phyloP scores from a whole-genome alignment of 164 flowering plant species.

The Cinnamomum chago region DNA sequence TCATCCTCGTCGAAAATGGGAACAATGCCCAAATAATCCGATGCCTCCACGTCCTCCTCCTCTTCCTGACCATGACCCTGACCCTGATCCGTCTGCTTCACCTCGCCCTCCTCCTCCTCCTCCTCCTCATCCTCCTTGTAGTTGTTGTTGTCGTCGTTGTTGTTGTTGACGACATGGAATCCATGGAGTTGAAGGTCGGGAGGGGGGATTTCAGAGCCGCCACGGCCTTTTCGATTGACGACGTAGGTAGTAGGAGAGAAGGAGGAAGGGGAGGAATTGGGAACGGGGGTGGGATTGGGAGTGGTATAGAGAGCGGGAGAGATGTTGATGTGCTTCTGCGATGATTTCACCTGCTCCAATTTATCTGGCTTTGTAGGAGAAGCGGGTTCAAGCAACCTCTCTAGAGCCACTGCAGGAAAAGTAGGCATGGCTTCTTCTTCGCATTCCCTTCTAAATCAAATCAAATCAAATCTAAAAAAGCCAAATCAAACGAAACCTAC shows the following conservation, averaged over 20 bases:
- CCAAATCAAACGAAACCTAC: no score
- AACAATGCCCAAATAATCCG: no score
- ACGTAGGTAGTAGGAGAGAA: conserved; percentile 75
- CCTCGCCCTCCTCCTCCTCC: background rate
- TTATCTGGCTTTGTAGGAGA: conserved; percentile 11
- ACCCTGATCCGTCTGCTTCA: background rate
- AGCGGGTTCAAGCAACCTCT: conserved; percentile 62
- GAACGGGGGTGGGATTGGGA: conserved; percentile 66
- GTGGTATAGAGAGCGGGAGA: conserved; percentile 69
- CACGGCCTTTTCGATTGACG: conserved; percentile 62
- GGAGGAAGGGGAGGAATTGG: conserved; percentile 65
- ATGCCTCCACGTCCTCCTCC: background rate
- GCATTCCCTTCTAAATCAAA: background rate
- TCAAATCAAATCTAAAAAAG: no score
- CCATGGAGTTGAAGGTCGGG: background rate
- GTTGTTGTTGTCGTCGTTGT: no score
- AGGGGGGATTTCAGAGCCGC: background rate
- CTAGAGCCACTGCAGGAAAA: conserved; percentile 63
- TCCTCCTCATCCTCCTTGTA: background rate
- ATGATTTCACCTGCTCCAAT: background rate
- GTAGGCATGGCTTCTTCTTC: conserved; percentile 51
- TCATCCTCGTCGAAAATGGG: background rate
- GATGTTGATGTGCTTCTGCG: conserved; percentile 18
- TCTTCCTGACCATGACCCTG: no score
- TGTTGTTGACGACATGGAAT: background rate